These are phyloP conservation scores for Monosporozyma yasuniensis DNA, from an alignment of 805 yeast species.

Conservation along the genomic window DNA sequence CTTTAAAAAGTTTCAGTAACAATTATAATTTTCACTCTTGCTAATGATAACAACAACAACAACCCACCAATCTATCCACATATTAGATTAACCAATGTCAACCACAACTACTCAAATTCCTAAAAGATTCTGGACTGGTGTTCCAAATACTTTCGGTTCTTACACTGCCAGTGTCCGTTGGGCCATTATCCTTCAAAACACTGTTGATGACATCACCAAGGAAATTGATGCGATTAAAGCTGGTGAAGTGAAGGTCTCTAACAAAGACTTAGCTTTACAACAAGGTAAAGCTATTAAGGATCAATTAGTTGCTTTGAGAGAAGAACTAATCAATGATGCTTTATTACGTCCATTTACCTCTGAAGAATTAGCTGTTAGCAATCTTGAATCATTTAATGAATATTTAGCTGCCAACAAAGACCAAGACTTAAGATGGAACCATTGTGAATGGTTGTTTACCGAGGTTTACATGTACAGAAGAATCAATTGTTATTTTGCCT, in stretches of 20 bases:
- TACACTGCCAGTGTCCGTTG: slow-evolving; percentile 74
- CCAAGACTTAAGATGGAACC: slow-evolving; percentile 49
- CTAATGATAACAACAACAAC: neutral
- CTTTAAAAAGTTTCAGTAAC: neutral
- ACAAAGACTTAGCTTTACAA: neutral
- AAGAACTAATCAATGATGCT: slow-evolving; percentile 37
- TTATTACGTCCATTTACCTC: slow-evolving; percentile 38
- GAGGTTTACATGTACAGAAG: slow-evolving; percentile 80
- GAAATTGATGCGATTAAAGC: slow-evolving; percentile 26
- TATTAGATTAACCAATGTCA: neutral
- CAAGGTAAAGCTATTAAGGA: slow-evolving; percentile 43
- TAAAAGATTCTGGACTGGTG: slow-evolving; percentile 49
- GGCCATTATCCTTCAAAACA: slow-evolving; percentile 71
- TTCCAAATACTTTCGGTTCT: slow-evolving; percentile 71
- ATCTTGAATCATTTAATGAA: slow-evolving; percentile 54
- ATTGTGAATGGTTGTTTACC: slow-evolving; percentile 83
- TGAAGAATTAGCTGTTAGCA: slow-evolving; percentile 29
- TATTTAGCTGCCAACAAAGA: slow-evolving; percentile 25
- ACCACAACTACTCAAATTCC: slow-evolving; percentile 20
- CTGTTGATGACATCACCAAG: slow-evolving; percentile 51
- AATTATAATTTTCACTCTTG: neutral
- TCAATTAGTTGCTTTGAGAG: slow-evolving; percentile 36
- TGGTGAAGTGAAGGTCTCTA: slow-evolving; percentile 4
- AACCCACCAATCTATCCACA: neutral
- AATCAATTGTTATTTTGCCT: slow-evolving; percentile 39